Base-by-base conservation (phyloP, 2,329 filamentous ascomycete species). In the Xylariaceae sp. region DNA sequence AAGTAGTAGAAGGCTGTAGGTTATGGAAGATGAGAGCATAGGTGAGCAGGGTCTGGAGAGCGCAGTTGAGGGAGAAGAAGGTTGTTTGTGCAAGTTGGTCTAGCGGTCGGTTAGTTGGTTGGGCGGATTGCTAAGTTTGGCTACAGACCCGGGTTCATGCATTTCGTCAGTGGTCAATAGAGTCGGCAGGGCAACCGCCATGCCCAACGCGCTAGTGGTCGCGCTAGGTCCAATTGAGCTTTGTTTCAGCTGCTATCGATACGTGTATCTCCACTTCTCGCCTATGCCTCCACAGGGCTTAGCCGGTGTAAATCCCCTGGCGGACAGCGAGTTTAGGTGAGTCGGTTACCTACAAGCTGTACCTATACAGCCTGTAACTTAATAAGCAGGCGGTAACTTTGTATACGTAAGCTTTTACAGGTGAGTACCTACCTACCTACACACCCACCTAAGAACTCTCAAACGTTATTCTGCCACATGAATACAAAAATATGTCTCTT, bases 121-220 rank as follows among this genome's bases (percentile, higher is more conserved):
- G 49, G 19, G 50, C 45, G 39, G 47, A 45, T 46, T 50, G 58
- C 50, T 50, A 58, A 55, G 59, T 62, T 57, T 50, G 53, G 26
- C 53, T 57, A 56, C 52, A 43, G 53, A 53, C 49, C 47, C 59
- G 43, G 53, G 53, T 50, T 50, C 50, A 50, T 61, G 63, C 58
- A 66, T 65, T 62, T 65, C 64, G 62, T 67, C 65, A 64, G 59
- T 64, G 49, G 61, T 68, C 64, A 68, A 68, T 67, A 68, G 44
- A 48, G 65, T 68, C 61, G 65, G 59, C 64, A 62, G 51, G 63
- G 65, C 64, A 68, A 68, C 65, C 32, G 32, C 39, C 47, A 39
- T 29, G 8, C 3, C 35, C 8, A 37, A 32, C 34, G 35, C 43
- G 60, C 57, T 62, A 32, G 11, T 40, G 12, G 46, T 46, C 26